These are phyloP conservation scores for Aspergillus diversus DNA, from an alignment of 495 filamentous ascomycete genomes.

Conservation along the genomic window DNA sequence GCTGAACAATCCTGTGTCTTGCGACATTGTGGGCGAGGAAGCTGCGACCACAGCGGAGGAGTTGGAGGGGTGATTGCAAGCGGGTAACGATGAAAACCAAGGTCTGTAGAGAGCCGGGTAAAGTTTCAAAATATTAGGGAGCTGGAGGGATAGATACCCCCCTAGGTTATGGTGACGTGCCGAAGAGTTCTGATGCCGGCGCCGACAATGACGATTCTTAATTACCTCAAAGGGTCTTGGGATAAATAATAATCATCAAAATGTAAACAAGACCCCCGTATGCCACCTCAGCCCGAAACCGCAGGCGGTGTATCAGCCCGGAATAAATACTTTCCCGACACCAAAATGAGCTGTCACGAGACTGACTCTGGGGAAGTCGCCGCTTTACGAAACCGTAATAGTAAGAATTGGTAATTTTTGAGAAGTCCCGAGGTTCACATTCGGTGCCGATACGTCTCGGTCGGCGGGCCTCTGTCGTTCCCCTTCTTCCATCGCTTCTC, in stretches of 20 bases:
- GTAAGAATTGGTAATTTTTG: constrained; percentile 1
- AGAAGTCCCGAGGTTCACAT: constrained; percentile 47
- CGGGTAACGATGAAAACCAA: constrained; percentile 4
- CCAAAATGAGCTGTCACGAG: background rate
- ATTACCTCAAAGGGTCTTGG: background rate
- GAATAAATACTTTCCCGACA: constrained; percentile 19
- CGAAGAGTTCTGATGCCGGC: background rate
- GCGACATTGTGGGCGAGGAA: constrained; percentile 62
- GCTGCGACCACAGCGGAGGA: constrained; percentile 39
- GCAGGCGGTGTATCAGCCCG: constrained; percentile 41
- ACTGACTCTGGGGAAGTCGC: constrained; percentile 32
- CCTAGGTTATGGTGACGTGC: background rate
- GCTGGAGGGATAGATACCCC: background rate
- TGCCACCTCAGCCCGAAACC: constrained; percentile 26
- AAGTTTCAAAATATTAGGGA: background rate
- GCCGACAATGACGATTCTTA: background rate
- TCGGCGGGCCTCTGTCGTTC: constrained; percentile 15
- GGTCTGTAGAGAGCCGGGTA: background rate
- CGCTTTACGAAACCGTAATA: constrained; percentile 27
- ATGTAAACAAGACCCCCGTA: constrained; percentile 35
- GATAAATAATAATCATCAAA: constrained; percentile 7
- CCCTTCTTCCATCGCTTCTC: constrained; percentile 18
- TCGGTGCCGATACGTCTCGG: constrained; percentile 23
- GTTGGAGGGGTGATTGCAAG: background rate
- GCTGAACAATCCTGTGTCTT: constrained; percentile 75